Evolutionary conservation across 2,329 filamentous ascomycete species (phyloP), one percentile per base, ranked within the genome.

Genomic region (Fusarium paranaense): DNA sequence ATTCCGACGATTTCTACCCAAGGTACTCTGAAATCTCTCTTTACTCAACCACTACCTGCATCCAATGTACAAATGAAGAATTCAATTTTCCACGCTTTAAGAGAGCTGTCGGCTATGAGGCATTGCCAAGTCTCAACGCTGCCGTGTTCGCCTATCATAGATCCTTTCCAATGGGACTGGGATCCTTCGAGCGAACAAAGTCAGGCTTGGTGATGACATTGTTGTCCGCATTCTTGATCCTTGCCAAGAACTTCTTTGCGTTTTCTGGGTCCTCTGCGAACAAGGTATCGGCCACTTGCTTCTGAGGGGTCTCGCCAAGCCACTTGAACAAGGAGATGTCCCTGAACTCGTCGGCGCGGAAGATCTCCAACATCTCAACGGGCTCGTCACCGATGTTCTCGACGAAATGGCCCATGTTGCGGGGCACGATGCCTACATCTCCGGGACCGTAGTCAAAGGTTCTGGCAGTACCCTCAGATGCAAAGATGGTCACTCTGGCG

Each of bases 311-410:
- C 85, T 93, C 91, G 5, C 91, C 92, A 81, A 94, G 86, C 92
- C 92, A 94, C 83, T 94, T 91, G 82, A 93, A 93, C 20, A 94
- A 84, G 0, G 90, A 92, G 75, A 94, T 93, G 79, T 94, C 92
- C 71, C 91, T 86, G 79, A 95, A 95, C 80, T 91, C 87, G 73
- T 93, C 90, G 0, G 92, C 89, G 59, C 91, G 87, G 83, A 95
- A 93, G 18, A 95, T 90, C 82, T 95, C 93, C 13, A 95, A 84
- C 81, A 95, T 93, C 79, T 94, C 91, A 3, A 95, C 82, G 20
- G 92, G 89, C 80, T 95, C 92, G 58, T 93, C 90, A n/a, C 93
- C 91, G 45, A 94, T 90, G 76, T 95, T 95, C 86, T 96, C 93
- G 63, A 96, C 92, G 79, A 94, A 95, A 79, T 95, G 93, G 4